phyloP scores from a whole-genome alignment of 2,329 filamentous ascomycete genomes.

The Cladobotryum mycophilum region DNA sequence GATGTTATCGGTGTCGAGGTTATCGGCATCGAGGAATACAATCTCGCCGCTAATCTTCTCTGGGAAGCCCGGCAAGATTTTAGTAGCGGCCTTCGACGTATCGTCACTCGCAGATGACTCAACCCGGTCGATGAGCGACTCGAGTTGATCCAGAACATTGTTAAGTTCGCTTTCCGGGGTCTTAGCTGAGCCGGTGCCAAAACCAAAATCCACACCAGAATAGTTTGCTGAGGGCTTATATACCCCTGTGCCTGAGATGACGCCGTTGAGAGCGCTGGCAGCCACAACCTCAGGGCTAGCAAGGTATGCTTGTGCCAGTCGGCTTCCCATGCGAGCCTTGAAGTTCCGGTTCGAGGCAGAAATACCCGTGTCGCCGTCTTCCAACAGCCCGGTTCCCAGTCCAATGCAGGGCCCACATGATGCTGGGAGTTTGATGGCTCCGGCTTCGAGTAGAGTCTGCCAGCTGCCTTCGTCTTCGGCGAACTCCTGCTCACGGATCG shows the following conservation, averaged over 20 bases:
- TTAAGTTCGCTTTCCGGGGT: slow-evolving; percentile 66
- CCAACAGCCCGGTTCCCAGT: slow-evolving; percentile 67
- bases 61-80: slow-evolving; percentile 81
- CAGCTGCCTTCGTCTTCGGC: slow-evolving; percentile 81
- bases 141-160: slow-evolving; percentile 57
- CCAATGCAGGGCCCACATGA: slow-evolving; percentile 86
- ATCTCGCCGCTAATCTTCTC: slow-evolving; percentile 80
- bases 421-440: slow-evolving; percentile 63
- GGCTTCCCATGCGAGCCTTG: slow-evolving; percentile 75
- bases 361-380: slow-evolving; percentile 82
- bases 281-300: slow-evolving; percentile 88
- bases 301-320: slow-evolving; percentile 69
- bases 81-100: slow-evolving; percentile 16
- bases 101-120: slow-evolving; percentile 8
- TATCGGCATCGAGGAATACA: slow-evolving; percentile 72
- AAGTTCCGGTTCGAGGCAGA: slow-evolving; percentile 82
- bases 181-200: slow-evolving; percentile 57
- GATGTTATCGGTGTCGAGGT: slow-evolving; percentile 88
- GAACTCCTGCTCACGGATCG: slow-evolving; percentile 55
- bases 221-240: slow-evolving; percentile 60
- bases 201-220: slow-evolving; percentile 52
- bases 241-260: slow-evolving; percentile 69
- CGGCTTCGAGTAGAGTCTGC: slow-evolving; percentile 74
- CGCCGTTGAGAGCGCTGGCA: slow-evolving; percentile 71
- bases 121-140: slow-evolving; percentile 15